Evolutionary conservation across 208 protist species (phyloP), one percentile per base, ranked within the genome.

Genomic region (Leishmania tropica): DNA sequence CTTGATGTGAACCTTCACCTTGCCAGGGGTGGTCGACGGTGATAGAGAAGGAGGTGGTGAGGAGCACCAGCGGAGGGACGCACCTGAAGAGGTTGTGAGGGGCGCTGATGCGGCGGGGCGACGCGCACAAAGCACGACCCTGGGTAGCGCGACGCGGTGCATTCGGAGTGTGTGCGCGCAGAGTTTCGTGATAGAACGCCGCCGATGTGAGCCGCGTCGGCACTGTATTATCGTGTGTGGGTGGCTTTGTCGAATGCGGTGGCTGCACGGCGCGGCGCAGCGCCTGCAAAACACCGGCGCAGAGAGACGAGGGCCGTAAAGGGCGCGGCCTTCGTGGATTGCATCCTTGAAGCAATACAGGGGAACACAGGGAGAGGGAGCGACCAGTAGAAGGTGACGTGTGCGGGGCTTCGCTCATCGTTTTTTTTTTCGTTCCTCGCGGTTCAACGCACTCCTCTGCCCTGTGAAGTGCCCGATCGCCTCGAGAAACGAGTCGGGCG

Each of bases 1-100:
- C 19, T 83, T 84, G 58, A 87, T 79, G 54, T 83, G 71, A 10
- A 95, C 84, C n/a, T 81, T 80, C 13, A 95, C 81, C 60, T 91
- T 93, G 0, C 85, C 81, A 1, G 89, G 88, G 11, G 81, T 87
- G 31, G 74, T 53, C 15, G 45, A 35, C 8, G 60, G 19, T 0
- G 53, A 31, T 11, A 42, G 1, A 13, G 53, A 15, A 13, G 76
- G n/a, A n/a, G 76, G 19, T 28, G 73, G 10, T 2, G 58, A 21
- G 51, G 75, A 56, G 75, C 60, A 73, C 62, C 40, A 73, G 10
- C 62, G 80, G n/a, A 35, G 74, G 3, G 47, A 24, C 3, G 64
- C 53, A 11, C 73, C 11, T 11, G 11, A 28, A n/a, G 73, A 58
- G 53, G 6, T 19, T 0, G 37, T 3, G 5, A 76, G 31, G 7